phyloP scores from a whole-genome alignment of 306 rosid genomes.

The Spatholobus suberectus region DNA sequence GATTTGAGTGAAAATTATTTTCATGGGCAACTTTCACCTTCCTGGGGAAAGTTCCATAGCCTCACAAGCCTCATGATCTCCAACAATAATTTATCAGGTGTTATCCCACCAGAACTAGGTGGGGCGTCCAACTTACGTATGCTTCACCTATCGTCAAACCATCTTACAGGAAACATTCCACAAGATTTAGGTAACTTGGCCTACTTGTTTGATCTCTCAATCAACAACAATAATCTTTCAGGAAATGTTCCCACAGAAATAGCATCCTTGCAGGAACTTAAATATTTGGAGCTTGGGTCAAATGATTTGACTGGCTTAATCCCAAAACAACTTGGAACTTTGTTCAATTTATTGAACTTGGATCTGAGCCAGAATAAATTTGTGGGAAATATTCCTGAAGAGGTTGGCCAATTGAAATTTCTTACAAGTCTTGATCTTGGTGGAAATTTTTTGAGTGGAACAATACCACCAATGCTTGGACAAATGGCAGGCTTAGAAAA shows the following conservation, averaged over 20 bases:
- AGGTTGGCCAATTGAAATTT: slow-evolving; percentile 10
- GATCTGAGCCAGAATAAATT: neutral
- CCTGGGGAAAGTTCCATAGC: slow-evolving; percentile 9
- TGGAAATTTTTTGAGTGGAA: neutral
- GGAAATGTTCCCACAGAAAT: neutral
- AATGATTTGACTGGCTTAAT: neutral
- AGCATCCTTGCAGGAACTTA: neutral
- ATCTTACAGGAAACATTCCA: slow-evolving; percentile 42
- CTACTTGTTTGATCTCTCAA: neutral
- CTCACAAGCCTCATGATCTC: neutral
- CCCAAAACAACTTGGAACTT: neutral
- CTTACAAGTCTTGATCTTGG: neutral
- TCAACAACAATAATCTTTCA: neutral
- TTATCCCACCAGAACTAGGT: slow-evolving; percentile 25
- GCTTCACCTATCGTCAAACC: slow-evolving; percentile 40
- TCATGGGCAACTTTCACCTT: slow-evolving; percentile 37
- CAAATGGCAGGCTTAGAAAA: slow-evolving; percentile 17
- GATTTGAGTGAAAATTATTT: slow-evolving; percentile 40
- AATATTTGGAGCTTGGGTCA: neutral
- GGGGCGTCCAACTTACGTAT: neutral
- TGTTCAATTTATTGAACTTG: neutral
- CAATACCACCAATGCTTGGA: slow-evolving; percentile 26
- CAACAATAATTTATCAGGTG: slow-evolving; percentile 25
- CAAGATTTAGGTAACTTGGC: slow-evolving; percentile 30
- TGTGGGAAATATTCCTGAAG: neutral